phyloP scores from a whole-genome alignment of 106 monocot genomes.

The Apostasia shenzhenica region DNA sequence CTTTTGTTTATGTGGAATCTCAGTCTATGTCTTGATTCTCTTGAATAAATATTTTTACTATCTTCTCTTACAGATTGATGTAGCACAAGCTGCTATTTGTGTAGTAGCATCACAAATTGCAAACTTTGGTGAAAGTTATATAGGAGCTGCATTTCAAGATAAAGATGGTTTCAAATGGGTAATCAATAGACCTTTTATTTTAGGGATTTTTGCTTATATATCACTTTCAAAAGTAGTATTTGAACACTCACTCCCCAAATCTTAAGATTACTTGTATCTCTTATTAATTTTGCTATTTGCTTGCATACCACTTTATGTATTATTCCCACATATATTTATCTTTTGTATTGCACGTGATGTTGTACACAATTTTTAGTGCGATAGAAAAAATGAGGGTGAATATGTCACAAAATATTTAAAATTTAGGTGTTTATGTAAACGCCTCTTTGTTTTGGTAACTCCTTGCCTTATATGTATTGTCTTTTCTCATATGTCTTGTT shows the following conservation, averaged over 20 bases:
- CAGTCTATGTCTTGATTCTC: not conserved
- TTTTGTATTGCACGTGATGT: not conserved
- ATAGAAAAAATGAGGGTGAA: too few species aligned
- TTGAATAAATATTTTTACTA: not conserved
- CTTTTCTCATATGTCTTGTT: too few species aligned
- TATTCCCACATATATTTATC: not conserved
- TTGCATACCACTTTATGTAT: not conserved
- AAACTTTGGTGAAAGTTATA: constrained; percentile 66
- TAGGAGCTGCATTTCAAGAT: constrained; percentile 68
- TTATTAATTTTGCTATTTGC: not conserved
- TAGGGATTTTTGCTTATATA: too few species aligned
- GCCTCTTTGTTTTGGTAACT: too few species aligned
- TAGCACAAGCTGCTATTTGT: constrained; percentile 43
- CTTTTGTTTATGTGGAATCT: not conserved
- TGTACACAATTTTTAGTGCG: too few species aligned
- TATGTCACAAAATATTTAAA: too few species aligned
- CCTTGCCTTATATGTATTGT: too few species aligned
- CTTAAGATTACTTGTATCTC: too few species aligned
- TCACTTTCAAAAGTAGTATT: too few species aligned
- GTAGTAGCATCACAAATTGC: constrained; percentile 80
- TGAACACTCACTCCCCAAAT: too few species aligned
- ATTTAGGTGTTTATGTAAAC: too few species aligned
- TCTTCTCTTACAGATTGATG: constrained; percentile 34
- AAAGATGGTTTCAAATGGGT: constrained; percentile 75
- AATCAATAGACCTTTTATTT: not conserved